Percentiles rank a stretch among this genome's conserved stretches.
Conservation (phyloP, 306 rosid genomes). For the Arachis stenosperma region DNA sequence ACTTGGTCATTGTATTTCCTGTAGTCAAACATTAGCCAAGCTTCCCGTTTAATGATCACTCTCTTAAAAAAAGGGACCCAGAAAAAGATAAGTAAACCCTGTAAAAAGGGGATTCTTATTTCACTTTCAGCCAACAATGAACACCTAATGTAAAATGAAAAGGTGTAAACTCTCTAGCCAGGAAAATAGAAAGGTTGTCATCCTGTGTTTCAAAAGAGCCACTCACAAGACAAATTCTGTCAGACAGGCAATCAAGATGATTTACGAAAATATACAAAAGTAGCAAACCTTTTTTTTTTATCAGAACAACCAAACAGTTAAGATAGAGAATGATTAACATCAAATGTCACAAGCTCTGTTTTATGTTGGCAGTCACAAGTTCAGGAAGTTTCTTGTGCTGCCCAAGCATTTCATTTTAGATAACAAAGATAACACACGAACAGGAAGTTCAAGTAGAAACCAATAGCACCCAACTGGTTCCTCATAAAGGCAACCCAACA, state of each 20-base stretch:
- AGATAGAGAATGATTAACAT: constrained; percentile 18
- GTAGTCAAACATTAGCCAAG: constrained; percentile 12
- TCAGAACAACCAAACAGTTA: constrained; percentile 20
- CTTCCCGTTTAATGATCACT: constrained; percentile 18
- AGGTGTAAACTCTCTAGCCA: constrained; percentile 8
- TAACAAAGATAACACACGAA: not conserved
- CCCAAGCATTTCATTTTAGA: not conserved
- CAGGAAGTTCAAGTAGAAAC: not conserved
- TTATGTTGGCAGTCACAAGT: not conserved
- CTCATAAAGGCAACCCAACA: not conserved
- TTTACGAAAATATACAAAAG: constrained; percentile 12
- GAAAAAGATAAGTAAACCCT: constrained; percentile 18
- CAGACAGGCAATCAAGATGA: constrained; percentile 18
- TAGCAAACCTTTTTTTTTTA: not conserved
- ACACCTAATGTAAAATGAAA: constrained; percentile 6
- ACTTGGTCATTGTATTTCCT: constrained; percentile 19
- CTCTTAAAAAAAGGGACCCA: constrained; percentile 11
- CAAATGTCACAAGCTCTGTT: not conserved
- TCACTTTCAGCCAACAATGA: constrained; percentile 14
- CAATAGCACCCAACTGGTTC: not conserved
- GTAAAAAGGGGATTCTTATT: constrained; percentile 13
- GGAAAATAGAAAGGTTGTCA: constrained; percentile 12
- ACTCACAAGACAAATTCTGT: constrained; percentile 7
- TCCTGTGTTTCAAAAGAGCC: constrained; percentile 27
- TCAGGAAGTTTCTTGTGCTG: not conserved